Percentiles rank a stretch among this genome's conserved stretches.
Evolutionary conservation across 1,284 basidiomycete species (phyloP).

Genomic region (Pseudozyma sp.): DNA sequence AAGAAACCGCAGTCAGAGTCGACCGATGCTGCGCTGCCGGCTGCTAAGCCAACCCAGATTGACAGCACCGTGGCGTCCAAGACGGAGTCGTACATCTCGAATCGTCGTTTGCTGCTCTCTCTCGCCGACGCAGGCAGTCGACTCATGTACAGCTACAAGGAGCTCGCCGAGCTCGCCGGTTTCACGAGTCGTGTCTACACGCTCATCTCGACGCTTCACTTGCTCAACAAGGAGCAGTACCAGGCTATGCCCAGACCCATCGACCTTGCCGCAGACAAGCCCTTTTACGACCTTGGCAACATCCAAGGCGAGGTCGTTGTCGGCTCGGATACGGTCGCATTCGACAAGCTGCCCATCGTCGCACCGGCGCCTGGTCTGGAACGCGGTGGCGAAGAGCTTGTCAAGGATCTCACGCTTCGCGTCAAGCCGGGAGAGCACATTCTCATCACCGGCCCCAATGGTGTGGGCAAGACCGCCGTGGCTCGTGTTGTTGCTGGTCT

Average conservation of each 20-base stretch:
- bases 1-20: slow-evolving; percentile 38
- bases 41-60: slow-evolving; percentile 9
- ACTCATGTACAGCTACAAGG: slow-evolving; percentile 88
- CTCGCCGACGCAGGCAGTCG: slow-evolving; percentile 94
- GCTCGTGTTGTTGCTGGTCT: slow-evolving; percentile 89
- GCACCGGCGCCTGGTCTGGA: slow-evolving; percentile 75
- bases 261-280: slow-evolving; percentile 53
- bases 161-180: slow-evolving; percentile 87
- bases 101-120: slow-evolving; percentile 83
- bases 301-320: slow-evolving; percentile 69
- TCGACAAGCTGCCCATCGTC: slow-evolving; percentile 76
- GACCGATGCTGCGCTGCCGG: slow-evolving; percentile 72
- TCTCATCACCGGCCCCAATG: slow-evolving; percentile 87
- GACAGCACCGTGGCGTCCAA: slow-evolving; percentile 72
- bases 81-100: slow-evolving; percentile 87
- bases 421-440: slow-evolving; percentile 85
- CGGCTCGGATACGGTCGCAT: slow-evolving; percentile 47
- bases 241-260: slow-evolving; percentile 60
- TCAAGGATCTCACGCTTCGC: slow-evolving; percentile 79
- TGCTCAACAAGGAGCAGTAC: slow-evolving; percentile 65
- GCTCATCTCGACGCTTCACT: slow-evolving; percentile 84
- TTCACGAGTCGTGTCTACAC: slow-evolving; percentile 90
- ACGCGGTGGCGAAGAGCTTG: slow-evolving; percentile 75
- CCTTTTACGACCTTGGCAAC: slow-evolving; percentile 65
- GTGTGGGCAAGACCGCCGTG: slow-evolving; percentile 90